Evolutionary conservation across 768 basidiomycete genomes (phyloP), one percentile per base, ranked within the genome.

Genomic region (Steccherinum ochraceum): DNA sequence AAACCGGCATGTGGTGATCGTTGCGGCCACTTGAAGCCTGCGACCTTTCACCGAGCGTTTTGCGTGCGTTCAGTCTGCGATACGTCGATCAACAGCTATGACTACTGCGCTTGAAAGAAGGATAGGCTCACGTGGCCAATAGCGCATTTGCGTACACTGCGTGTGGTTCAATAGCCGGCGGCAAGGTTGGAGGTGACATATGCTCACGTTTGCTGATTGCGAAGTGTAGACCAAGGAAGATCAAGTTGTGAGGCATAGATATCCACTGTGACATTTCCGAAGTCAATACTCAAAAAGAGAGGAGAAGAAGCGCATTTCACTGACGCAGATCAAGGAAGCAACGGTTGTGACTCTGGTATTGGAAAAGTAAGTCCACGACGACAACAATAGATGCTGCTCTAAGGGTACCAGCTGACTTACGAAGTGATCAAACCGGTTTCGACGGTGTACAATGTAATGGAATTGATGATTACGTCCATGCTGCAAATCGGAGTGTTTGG

Each of bases 71-170:
- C 12, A 56, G 46, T 40, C 48, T 49, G 43, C 20, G 30, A n/a
- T n/a, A n/a, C n/a, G n/a, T n/a, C n/a, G 21, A 24, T 26, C 12
- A 39, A 10, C 18, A n/a, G 2, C 10, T 47, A 2, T 40, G n/a
- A 18, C 20, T 39, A 5, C 16, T 13, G 10, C 10, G n/a, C 18
- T 11, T 10, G 16, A 43, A 20, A 40, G 40, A 18, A 20, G 24
- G 35, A 4, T 12, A 18, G 5, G 26, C 52, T 40, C 48, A 57
- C 56, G 58, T 56, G 12, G 58, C 58, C 16, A 59, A 30, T 20
- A 59, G 52, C 10, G 58, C 56, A 40, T 56, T 59, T 3, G 52
- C 55, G 20, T 59, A 59, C 18, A 55, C 58, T 59, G 45, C 26
- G 21, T 12, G 11, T 18, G n/a, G 18, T 20, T 19, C 46, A n/a